Conservation (phyloP, 23 red algal genomes). For the Pyropia yezoensis region DNA sequence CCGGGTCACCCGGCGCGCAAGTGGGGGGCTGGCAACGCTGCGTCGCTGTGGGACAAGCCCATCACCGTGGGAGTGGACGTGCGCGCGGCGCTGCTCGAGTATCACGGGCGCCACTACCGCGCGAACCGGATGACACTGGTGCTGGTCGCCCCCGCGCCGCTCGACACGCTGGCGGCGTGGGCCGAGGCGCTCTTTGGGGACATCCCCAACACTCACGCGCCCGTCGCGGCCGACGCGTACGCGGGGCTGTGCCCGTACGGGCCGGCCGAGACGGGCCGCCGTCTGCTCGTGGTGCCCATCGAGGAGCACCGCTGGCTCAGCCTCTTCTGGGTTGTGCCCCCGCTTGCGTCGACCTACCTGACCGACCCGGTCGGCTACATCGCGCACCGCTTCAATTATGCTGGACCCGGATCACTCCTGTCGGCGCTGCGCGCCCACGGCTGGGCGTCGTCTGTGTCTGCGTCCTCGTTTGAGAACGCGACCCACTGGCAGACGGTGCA, state of each 20-base stretch:
- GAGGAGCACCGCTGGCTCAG: constrained; percentile 55
- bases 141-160: constrained; percentile 30
- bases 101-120: constrained; percentile 66
- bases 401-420: constrained; percentile 55
- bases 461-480: constrained; percentile 3
- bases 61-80: constrained; percentile 13
- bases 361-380: constrained; percentile 47
- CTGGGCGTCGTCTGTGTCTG: constrained; percentile 47
- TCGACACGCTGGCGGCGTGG: constrained; percentile 57
- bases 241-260: constrained; percentile 9
- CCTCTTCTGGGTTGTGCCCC: constrained; percentile 57
- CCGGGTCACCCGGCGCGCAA: constrained; percentile 61
- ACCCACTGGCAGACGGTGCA: constrained; percentile 24
- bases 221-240: constrained; percentile 36
- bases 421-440: constrained; percentile 52
- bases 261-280: constrained; percentile 3
- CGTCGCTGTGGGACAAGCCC: constrained; percentile 62
- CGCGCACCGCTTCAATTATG: constrained; percentile 46
- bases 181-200: constrained; percentile 48
- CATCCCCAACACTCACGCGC: constrained; percentile 34
- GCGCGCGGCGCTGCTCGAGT: constrained; percentile 46
- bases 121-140: constrained; percentile 79
- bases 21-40: constrained; percentile 61
- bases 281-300: constrained; percentile 22
- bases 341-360: constrained; percentile 19